Base-by-base conservation (phyloP, 805 yeast species). In the Cyberlindnera bimundalis region DNA sequence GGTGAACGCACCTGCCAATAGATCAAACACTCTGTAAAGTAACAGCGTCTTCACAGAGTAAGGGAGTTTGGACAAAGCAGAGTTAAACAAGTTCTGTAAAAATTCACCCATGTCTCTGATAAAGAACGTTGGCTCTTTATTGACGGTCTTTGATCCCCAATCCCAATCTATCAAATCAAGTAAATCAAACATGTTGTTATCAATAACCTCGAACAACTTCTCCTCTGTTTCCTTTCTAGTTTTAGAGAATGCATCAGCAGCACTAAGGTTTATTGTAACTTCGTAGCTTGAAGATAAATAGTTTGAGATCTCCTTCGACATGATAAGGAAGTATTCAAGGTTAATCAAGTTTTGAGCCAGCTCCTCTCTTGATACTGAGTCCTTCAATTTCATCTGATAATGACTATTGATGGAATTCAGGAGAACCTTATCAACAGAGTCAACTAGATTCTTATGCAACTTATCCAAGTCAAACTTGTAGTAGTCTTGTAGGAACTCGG, bases 331-430 rank as follows among this genome's bases (percentile, higher is more conserved):
- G 59, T 85, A 87, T 58, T 91, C 96, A 53, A 91, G 67, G 59
- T 93, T 89, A 43, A 93, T 83, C 50, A 86, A 71, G 50, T 87
- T 86, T 66, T 93, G 98, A 0, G 96, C 83, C 20, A 88, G 75
- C 50, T 88, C 90, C 61, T 91, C 98, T 56, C 95, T 85, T 47
- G 89, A 84, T 11, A 82, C 76, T 2, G 89, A 73, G 6, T 42
- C 51, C 50, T 78, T 74, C 35, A 84, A 72, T 45, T 79, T 78
- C 12, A 73, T 70, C 42, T 76, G 71, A 35, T 85, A 76, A 45
- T 81, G 77, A 29, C 69, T 69, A 51, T 87, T 74, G 1, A 91
- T 84, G 2, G 85, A 76, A 32, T 76, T 73, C 15, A 76, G 73
- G 46, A 90, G 68, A n/a, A 88, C 75, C 17, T 66, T 59, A 55